Evolutionary conservation across 225 moss, liverwort and hornwort species (phyloP).

Genomic region (Bryoerythrophyllum caledonicum): DNA sequence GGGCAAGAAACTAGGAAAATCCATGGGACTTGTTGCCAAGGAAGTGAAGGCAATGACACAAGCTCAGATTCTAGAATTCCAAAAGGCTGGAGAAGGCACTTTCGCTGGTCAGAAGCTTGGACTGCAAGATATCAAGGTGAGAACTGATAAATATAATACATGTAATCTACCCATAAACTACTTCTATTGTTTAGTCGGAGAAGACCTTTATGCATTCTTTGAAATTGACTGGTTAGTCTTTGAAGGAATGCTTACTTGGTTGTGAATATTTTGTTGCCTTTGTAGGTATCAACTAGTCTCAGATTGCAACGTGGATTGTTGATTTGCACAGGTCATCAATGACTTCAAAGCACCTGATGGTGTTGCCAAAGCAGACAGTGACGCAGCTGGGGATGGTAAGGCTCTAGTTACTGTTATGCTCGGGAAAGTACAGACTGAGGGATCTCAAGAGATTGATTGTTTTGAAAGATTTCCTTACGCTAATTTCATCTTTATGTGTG

Average conservation of each 20-base stretch:
- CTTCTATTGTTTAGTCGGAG: neutral
- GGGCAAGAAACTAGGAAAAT: constrained; percentile 86
- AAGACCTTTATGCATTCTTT: neutral
- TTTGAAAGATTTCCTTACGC: neutral
- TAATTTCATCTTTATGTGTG: constrained; percentile 10
- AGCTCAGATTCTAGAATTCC: constrained; percentile 73
- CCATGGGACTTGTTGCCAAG: constrained; percentile 84
- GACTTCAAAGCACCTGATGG: constrained; percentile 84
- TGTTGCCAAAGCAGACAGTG: constrained; percentile 59
- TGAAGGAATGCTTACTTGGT: neutral
- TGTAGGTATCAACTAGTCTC: neutral
- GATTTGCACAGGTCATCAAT: constrained; percentile 63
- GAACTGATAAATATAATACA: neutral
- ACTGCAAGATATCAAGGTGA: constrained; percentile 86
- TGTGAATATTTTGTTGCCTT: neutral
- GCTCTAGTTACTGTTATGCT: neutral
- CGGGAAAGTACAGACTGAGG: too few species aligned
- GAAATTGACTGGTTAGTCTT: neutral
- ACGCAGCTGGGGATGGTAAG: constrained; percentile 92
- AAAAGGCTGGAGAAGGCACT: constrained; percentile 62
- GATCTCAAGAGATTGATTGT: neutral
- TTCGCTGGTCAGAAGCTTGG: constrained; percentile 80
- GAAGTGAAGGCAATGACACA: constrained; percentile 84
- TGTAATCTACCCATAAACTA: neutral
- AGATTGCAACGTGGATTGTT: neutral